Evolutionary conservation across 495 filamentous ascomycete genomes (phyloP).

Genomic region (Trichocladium antarcticum): DNA sequence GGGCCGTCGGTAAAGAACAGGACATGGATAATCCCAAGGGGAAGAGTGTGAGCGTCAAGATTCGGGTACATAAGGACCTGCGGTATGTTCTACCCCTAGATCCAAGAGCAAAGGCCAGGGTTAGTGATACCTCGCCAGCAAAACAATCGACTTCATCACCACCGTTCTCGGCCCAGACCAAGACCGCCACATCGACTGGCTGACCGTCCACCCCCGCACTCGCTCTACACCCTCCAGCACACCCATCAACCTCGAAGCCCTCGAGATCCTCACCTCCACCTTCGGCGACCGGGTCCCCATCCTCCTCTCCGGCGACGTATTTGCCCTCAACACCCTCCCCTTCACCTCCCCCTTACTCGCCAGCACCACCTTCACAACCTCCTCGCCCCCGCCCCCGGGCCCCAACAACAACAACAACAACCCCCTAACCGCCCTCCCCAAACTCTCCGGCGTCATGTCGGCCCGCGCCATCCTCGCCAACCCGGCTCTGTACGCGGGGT

Average conservation of each 20-base stretch:
- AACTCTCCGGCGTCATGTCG: constrained; percentile 48
- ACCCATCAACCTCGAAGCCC: constrained; percentile 48
- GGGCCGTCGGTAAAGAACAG: constrained; percentile 30
- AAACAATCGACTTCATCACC: constrained; percentile 41
- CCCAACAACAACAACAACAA: constrained; percentile 2
- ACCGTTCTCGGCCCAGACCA: constrained; percentile 38
- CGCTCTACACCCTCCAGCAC: constrained; percentile 43
- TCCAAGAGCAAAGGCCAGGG: too few species aligned
- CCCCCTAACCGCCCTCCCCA: constrained; percentile 17
- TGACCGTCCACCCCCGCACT: constrained; percentile 54
- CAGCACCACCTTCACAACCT: constrained; percentile 2
- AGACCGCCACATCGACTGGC: constrained; percentile 42
- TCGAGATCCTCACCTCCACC: constrained; percentile 41
- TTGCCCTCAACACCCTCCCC: constrained; percentile 36
- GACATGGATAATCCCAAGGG: constrained; percentile 25
- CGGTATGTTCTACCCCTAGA: constrained; percentile 20
- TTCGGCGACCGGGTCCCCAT: constrained; percentile 41
- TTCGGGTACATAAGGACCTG: constrained; percentile 51
- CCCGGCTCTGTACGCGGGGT: constrained; percentile 50
- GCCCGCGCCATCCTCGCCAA: constrained; percentile 52
- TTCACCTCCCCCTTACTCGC: constrained; percentile 32
- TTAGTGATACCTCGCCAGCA: constrained; percentile 16
- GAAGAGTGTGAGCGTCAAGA: constrained; percentile 52
- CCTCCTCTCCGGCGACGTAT: constrained; percentile 53
- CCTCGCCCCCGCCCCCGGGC: constrained; percentile 10